phyloP scores from a whole-genome alignment of 73 alveolate species.

The Stentor coeruleus region DNA sequence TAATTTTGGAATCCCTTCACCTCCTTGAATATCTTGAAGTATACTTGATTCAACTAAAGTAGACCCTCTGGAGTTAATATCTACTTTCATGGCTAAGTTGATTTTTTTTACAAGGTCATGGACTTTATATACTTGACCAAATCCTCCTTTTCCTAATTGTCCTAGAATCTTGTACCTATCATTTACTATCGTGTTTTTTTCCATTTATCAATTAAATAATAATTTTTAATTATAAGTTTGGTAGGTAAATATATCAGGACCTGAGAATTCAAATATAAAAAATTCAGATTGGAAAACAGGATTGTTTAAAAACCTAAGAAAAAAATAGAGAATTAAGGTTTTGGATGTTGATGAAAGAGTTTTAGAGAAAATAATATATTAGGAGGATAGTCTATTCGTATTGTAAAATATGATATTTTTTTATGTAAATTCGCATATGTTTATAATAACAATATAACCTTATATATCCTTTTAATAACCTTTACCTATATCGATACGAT shows the following conservation, averaged over 20 bases:
- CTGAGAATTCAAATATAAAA: no score
- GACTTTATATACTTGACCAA: constrained; percentile 4
- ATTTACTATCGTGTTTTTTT: not conserved
- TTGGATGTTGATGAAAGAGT: not conserved
- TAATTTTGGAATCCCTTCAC: constrained; percentile 70
- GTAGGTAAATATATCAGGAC: not conserved
- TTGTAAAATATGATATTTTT: no score
- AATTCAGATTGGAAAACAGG: not conserved
- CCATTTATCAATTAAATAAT: not conserved
- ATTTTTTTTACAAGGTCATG: not conserved
- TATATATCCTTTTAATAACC: no score
- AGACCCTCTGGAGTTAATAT: not conserved
- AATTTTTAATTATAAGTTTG: not conserved
- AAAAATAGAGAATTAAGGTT: not conserved
- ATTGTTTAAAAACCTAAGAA: not conserved
- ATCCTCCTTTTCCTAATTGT: not conserved
- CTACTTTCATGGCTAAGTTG: not conserved
- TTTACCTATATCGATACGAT: no score
- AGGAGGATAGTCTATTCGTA: no score
- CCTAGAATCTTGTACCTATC: not conserved
- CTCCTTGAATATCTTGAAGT: constrained; percentile 50
- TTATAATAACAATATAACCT: no score
- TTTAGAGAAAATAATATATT: no score
- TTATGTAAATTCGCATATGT: no score
- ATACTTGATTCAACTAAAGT: constrained; percentile 35